Evolutionary conservation across 495 filamentous ascomycete species (phyloP).

Genomic region (Choiromyces venosus): DNA sequence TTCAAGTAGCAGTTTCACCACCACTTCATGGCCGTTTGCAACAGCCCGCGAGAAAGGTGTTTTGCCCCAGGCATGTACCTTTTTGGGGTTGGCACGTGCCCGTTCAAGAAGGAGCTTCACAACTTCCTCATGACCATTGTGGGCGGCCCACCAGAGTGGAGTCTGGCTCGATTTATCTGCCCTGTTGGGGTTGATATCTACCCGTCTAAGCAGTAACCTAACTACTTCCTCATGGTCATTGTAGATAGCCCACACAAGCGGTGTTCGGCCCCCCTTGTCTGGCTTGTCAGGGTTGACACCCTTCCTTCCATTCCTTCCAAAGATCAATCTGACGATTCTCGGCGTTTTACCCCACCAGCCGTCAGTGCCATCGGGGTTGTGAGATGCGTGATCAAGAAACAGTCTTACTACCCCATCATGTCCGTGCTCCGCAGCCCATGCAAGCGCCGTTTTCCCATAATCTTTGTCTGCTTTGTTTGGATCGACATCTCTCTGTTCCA

Average conservation of each 20-base stretch:
- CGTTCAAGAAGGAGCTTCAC: background rate
- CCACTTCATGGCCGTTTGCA: background rate
- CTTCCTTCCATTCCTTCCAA: background rate
- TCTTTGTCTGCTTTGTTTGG: background rate
- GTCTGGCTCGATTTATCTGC: background rate
- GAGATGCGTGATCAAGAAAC: background rate
- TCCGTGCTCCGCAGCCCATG: no score
- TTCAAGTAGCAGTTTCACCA: background rate
- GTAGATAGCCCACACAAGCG: no score
- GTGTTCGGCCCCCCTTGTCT: background rate
- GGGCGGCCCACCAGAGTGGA: background rate
- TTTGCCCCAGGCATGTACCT: no score
- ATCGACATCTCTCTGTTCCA: background rate
- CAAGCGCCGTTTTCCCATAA: background rate
- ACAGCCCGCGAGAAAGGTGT: background rate
- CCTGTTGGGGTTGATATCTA: background rate
- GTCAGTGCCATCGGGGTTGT: background rate
- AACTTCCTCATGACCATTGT: background rate
- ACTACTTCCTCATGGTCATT: background rate
- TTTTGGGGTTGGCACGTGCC: background rate
- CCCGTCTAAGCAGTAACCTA: background rate
- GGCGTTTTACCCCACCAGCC: background rate
- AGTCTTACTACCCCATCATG: background rate
- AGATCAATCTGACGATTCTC: background rate
- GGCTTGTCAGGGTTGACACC: background rate